Conservation (phyloP, 202 grass and related monocot genomes). For the Saccharum hybrid region DNA sequence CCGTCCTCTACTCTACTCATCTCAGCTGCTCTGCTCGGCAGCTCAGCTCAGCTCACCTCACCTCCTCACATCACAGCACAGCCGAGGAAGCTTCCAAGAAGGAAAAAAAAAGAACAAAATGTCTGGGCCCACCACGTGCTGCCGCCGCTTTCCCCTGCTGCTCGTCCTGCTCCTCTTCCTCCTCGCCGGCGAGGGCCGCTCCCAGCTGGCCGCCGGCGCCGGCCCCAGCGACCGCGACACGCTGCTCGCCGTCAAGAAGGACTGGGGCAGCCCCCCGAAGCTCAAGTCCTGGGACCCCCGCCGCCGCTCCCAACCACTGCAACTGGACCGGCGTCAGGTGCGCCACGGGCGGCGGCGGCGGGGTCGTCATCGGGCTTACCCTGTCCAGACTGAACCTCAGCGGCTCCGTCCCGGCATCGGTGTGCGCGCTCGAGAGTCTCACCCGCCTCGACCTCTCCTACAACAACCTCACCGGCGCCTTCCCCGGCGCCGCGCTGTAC, state of each 20-base stretch:
- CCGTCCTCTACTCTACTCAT: neutral
- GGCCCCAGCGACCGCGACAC: constrained; percentile 37
- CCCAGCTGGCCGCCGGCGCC: constrained; percentile 26
- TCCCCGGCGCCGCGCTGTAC: constrained; percentile 59
- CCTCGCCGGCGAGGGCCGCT: constrained; percentile 7
- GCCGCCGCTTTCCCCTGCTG: neutral
- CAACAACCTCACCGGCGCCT: constrained; percentile 58
- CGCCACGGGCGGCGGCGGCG: neutral
- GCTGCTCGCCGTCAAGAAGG: constrained; percentile 51
- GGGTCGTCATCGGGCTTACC: constrained; percentile 34
- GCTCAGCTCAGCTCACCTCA: constrained; percentile 10
- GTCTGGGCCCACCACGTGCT: constrained; percentile 16
- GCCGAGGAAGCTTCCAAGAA: constrained; percentile 6
- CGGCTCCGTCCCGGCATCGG: constrained; percentile 39
- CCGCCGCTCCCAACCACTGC: constrained; percentile 51
- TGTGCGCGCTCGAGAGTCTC: constrained; percentile 57
- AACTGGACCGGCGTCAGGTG: constrained; percentile 55
- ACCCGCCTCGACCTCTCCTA: constrained; percentile 61
- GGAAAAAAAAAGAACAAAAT: constrained; percentile 25
- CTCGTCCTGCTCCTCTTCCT: constrained; percentile 34
- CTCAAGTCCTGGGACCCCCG: constrained; percentile 59
- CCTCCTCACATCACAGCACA: neutral
- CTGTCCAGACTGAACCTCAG: constrained; percentile 7
- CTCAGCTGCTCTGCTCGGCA: neutral
- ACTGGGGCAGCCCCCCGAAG: constrained; percentile 36